Evolutionary conservation across 257 asterid genomes (phyloP).

Genomic region (Solanum peruvianum): DNA sequence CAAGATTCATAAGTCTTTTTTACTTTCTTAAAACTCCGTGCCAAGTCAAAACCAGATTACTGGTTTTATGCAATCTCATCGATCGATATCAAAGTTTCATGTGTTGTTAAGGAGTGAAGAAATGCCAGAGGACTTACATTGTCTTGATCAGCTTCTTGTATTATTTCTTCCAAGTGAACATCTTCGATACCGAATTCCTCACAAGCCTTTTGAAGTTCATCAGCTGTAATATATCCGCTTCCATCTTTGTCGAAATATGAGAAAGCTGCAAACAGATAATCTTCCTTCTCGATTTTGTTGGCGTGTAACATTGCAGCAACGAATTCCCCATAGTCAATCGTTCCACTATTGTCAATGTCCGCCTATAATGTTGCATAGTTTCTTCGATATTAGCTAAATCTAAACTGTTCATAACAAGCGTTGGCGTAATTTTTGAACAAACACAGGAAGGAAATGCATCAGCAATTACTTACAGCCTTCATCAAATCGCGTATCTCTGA

Average conservation of each 20-base stretch:
- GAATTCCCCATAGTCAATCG: conserved; percentile 81
- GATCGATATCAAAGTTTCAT: not conserved
- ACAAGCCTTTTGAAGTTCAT: conserved; percentile 85
- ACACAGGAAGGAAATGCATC: not conserved
- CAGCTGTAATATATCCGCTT: conserved; percentile 74
- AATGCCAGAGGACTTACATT: conserved; percentile 26
- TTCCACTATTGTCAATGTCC: conserved; percentile 80
- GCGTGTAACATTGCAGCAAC: conserved; percentile 87
- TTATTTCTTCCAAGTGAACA: conserved; percentile 56
- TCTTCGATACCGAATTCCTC: conserved; percentile 66
- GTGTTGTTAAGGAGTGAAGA: not conserved
- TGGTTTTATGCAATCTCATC: not conserved
- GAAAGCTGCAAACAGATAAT: conserved; percentile 64
- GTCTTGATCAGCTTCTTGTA: conserved; percentile 80
- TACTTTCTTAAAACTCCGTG: not conserved
- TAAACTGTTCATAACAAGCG: not conserved
- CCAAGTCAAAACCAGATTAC: not conserved
- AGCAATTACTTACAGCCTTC: conserved; percentile 62
- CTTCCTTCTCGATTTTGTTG: conserved; percentile 79
- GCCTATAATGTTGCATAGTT: conserved; percentile 23
- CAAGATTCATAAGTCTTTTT: not conserved
- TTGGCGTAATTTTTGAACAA: not conserved
- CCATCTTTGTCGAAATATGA: conserved; percentile 82
- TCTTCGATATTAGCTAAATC: not conserved
- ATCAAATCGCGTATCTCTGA: conserved; percentile 66